These are phyloP conservation scores for Raffaelea ambrosiae DNA, from an alignment of 2,329 filamentous ascomycete genomes.

Conservation along the genomic window DNA sequence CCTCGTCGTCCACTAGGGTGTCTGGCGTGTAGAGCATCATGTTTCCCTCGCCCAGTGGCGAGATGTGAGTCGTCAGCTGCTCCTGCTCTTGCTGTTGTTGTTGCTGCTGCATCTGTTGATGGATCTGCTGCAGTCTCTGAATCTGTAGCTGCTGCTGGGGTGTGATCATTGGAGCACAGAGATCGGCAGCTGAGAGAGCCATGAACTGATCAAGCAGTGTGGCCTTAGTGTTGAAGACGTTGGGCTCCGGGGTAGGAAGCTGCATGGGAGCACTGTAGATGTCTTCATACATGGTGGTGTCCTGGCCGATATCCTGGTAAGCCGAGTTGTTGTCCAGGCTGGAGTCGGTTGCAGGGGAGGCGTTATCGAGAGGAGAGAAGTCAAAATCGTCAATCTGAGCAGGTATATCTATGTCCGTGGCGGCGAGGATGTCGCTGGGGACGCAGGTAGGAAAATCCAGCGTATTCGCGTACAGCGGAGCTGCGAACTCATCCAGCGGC, in stretches of 20 bases:
- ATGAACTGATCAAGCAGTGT: conserved; percentile 33
- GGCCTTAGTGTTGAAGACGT: conserved; percentile 36
- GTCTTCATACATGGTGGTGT: conserved; percentile 55
- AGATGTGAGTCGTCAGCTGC: conserved; percentile 33
- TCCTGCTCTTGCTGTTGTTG: background rate
- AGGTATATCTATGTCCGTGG: conserved; percentile 24
- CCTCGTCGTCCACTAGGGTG: conserved; percentile 56
- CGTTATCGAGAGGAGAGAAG: conserved; percentile 33
- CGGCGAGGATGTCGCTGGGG: conserved; percentile 9
- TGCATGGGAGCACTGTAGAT: conserved; percentile 52
- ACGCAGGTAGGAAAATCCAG: conserved; percentile 34
- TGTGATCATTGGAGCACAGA: conserved; percentile 25
- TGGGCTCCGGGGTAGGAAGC: conserved; percentile 37
- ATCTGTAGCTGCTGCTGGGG: conserved; percentile 11
- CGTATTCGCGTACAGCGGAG: conserved; percentile 24
- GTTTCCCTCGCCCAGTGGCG: conserved; percentile 59
- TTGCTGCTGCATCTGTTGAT: conserved; percentile 5
- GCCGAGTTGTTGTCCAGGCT: conserved; percentile 40
- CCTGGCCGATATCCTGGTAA: conserved; percentile 51
- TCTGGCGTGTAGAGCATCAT: conserved; percentile 61
- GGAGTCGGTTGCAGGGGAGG: conserved; percentile 35
- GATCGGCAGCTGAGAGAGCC: conserved; percentile 26
- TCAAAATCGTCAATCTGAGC: conserved; percentile 33
- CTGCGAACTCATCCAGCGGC: conserved; percentile 35
- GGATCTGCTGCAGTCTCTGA: conserved; percentile 6